Base-by-base conservation (phyloP, 1,139 yeast genomes). In the Saccharomycopsis hybrid region DNA sequence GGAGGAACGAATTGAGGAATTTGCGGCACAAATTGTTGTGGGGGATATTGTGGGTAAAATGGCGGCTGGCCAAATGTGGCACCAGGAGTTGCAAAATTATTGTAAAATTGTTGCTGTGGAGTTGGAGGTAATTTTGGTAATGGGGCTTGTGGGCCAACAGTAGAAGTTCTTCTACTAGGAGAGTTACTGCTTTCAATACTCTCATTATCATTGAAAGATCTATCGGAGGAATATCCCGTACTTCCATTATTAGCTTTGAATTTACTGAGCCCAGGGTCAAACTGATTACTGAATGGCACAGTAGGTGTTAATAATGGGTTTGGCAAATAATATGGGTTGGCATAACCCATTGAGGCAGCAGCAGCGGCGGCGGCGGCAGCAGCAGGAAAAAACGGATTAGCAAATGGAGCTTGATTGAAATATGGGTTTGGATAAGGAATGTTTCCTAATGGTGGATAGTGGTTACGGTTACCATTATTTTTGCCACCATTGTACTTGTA, bases 1-100 rank as follows among this genome's bases (percentile, higher is more conserved):
- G 51, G 50, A 11, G 51, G 35, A 30, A 25, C 56, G 43, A 42
- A 57, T 27, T 4, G 62, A 55, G 33, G 44, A 11, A 28, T 13
- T 24, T 25, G 44, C 7, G 38, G 28, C 4, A 32, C 29, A 30
- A 43, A 47, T 25, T n/a, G 41, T 35, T 32, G 41, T 11, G 13
- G 44, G n/a, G n/a, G n/a, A n/a, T n/a, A n/a, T n/a, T n/a, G n/a
- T n/a, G n/a, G n/a, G n/a, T n/a, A n/a, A n/a, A n/a, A n/a, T n/a
- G n/a, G n/a, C n/a, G n/a, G n/a, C n/a, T n/a, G n/a, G n/a, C n/a
- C n/a, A n/a, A n/a, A n/a, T n/a, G n/a, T n/a, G n/a, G n/a, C n/a
- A n/a, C n/a, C n/a, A n/a, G n/a, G n/a, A n/a, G n/a, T n/a, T n/a
- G n/a, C n/a, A n/a, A n/a, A n/a, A n/a, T n/a, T n/a, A 24, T 36